Evolutionary conservation across 192 early-diverging fungal species (phyloP), one percentile per base, ranked within the genome.

Genomic region (Coemansia sp.): DNA sequence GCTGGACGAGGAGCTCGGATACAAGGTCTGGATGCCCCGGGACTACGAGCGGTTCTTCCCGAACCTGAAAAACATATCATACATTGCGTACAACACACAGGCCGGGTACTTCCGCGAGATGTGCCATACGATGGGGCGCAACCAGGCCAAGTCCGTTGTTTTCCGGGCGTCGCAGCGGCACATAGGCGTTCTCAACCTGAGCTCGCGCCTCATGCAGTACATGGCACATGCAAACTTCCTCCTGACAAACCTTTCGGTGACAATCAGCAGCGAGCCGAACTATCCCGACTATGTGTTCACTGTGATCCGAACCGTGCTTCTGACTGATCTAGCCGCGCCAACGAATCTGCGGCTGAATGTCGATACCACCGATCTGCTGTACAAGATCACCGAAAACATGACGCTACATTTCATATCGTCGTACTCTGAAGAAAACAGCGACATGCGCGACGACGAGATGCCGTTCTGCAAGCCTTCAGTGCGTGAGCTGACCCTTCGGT

Each of bases 191-290:
- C 70, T 81, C 60, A 61, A 68, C 19, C 73, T 81, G 20, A 81
- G 68, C 63, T 71, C 78, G 45, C 69, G 66, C 46, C 73, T 81
- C 42, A 81, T 81, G 78, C 78, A 69, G 50, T 81, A 75, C 63
- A 81, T 81, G 78, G 78, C 78, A 41, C 78, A 81, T 40, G 78
- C 78, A n/a, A 75, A 81, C 61, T 81, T 81, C 29, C 61, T 81
- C 63, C 63, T 81, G 59, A 75, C 63, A n/a, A 75, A 65, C 38
- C 46, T 81, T 35, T 59, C 66, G 32, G 54, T 81, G 42, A 81
- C 78, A 1, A 75, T 81, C 50, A 65, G 53, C 66, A 71, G 41
- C 59, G 78, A 75, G 73, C 61, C 68, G 48, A 65, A 54, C 23
- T 81, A 81, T 56, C 66, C 78, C 13, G 69, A 75, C 66, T 81